Conservation (phyloP, 2,329 filamentous ascomycete species). For the Colletotrichum trifolii region DNA sequence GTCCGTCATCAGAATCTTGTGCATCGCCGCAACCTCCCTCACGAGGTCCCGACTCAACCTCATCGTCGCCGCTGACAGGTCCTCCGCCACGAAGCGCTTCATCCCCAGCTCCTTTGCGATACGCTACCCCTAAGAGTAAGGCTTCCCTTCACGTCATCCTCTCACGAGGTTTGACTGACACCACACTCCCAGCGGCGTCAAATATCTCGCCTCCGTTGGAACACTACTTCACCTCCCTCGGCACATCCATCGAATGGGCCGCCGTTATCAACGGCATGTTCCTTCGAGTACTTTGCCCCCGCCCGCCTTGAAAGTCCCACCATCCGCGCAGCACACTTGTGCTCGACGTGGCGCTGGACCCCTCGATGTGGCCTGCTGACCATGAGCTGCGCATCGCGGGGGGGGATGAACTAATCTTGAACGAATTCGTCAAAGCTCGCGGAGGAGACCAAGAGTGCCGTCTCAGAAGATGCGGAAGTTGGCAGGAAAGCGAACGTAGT, state of each 20-base stretch:
- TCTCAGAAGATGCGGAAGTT: conserved; percentile 49
- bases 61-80: conserved; percentile 55
- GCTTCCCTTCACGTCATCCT: neutral
- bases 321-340: conserved; percentile 52
- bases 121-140: conserved; percentile 46
- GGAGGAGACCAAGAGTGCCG: conserved; percentile 45
- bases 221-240: conserved; percentile 14
- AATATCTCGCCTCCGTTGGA: conserved; percentile 38
- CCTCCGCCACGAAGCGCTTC: conserved; percentile 50
- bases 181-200: conserved; percentile 14
- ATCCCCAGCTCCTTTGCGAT: conserved; percentile 56
- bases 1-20: conserved; percentile 56
- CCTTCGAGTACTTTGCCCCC: conserved; percentile 58
- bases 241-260: conserved; percentile 48
- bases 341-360: conserved; percentile 55
- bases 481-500: conserved; percentile 38
- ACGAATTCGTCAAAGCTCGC: conserved; percentile 53
- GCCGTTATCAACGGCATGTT: conserved; percentile 54
- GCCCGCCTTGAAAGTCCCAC: conserved; percentile 49
- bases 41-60: conserved; percentile 52
- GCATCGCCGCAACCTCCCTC: conserved; percentile 43
- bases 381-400: conserved; percentile 46
- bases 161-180: conserved; percentile 3
- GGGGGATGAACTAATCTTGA: conserved; percentile 54
- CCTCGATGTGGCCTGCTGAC: conserved; percentile 55